These are phyloP conservation scores for Aspergillus heteromorphus DNA, from an alignment of 495 filamentous ascomycete species.

Conservation along the genomic window DNA sequence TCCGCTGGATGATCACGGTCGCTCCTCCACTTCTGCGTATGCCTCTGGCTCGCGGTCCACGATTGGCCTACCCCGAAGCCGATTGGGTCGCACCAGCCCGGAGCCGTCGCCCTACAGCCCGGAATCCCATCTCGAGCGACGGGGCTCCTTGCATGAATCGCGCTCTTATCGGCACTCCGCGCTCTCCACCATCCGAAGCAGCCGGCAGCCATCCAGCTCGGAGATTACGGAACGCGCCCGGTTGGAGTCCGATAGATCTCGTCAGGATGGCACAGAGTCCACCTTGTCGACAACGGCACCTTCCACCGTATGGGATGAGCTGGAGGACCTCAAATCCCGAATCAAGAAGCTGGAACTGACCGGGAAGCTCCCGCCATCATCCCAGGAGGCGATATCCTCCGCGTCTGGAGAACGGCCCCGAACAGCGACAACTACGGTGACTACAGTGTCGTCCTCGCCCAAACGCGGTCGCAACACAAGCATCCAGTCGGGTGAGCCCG, in stretches of 20 bases:
- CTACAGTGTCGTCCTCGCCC: constrained; percentile 84
- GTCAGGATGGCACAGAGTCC: constrained; percentile 66
- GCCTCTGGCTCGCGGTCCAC: constrained; percentile 41
- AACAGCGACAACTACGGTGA: constrained; percentile 90
- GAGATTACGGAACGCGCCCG: constrained; percentile 36
- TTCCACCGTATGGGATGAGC: constrained; percentile 95
- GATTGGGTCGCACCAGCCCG: constrained; percentile 32
- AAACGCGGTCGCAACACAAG: constrained; percentile 54
- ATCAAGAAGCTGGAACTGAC: constrained; percentile 90
- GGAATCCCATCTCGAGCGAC: constrained; percentile 36
- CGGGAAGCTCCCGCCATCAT: constrained; percentile 76
- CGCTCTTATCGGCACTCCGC: constrained; percentile 50
- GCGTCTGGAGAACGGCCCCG: constrained; percentile 74
- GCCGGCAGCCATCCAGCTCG: constrained; percentile 44
- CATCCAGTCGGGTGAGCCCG: constrained; percentile 45
- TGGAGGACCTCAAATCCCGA: constrained; percentile 91
- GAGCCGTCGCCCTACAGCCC: constrained; percentile 44
- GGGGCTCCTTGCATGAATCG: constrained; percentile 40
- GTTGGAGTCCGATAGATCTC: constrained; percentile 45
- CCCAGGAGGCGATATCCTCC: constrained; percentile 70
- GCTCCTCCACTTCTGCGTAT: constrained; percentile 34
- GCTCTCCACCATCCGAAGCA: constrained; percentile 47
- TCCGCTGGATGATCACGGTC: constrained; percentile 43
- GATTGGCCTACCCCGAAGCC: constrained; percentile 36
- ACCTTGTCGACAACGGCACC: constrained; percentile 80